Conservation (phyloP, 108 stramenopile species). For the Stephanodiscus minutulus region DNA sequence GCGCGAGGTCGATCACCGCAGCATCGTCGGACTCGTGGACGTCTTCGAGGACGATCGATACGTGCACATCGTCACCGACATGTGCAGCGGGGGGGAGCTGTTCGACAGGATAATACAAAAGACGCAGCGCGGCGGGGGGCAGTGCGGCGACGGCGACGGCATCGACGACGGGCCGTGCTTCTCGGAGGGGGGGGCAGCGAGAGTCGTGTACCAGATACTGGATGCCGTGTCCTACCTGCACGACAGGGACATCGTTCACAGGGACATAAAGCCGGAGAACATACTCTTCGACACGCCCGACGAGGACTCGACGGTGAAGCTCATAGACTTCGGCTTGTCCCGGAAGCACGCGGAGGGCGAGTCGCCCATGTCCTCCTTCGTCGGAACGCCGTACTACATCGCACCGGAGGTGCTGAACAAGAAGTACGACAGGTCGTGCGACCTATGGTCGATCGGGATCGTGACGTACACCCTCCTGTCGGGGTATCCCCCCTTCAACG, state of each 20-base stretch:
- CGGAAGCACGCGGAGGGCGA: neutral
- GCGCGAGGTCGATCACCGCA: slow-evolving; percentile 59
- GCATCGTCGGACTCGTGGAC: slow-evolving; percentile 79
- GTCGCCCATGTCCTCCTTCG: neutral
- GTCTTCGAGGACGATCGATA: slow-evolving; percentile 82
- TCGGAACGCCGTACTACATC: slow-evolving; percentile 69
- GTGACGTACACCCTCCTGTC: slow-evolving; percentile 66
- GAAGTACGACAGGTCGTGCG: slow-evolving; percentile 61
- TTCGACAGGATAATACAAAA: slow-evolving; percentile 90
- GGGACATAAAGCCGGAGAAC: slow-evolving; percentile 56
- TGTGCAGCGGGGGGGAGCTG: slow-evolving; percentile 85
- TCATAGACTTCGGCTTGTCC: slow-evolving; percentile 33
- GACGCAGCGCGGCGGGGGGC: slow-evolving; percentile 52
- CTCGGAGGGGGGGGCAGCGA: slow-evolving; percentile 53
- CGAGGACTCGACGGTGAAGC: slow-evolving; percentile 2
- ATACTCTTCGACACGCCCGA: slow-evolving; percentile 3
- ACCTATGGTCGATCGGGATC: slow-evolving; percentile 71
- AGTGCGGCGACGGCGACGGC: too few species aligned
- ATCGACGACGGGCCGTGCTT: slow-evolving; percentile 48
- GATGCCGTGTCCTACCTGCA: slow-evolving; percentile 73
- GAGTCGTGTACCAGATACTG: slow-evolving; percentile 53
- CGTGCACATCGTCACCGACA: slow-evolving; percentile 89
- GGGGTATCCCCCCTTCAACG: slow-evolving; percentile 71
- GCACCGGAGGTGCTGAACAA: slow-evolving; percentile 54
- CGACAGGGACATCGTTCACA: slow-evolving; percentile 60